Evolutionary conservation across 2,329 filamentous ascomycete genomes (phyloP).

Genomic region (Didymella glomerata): DNA sequence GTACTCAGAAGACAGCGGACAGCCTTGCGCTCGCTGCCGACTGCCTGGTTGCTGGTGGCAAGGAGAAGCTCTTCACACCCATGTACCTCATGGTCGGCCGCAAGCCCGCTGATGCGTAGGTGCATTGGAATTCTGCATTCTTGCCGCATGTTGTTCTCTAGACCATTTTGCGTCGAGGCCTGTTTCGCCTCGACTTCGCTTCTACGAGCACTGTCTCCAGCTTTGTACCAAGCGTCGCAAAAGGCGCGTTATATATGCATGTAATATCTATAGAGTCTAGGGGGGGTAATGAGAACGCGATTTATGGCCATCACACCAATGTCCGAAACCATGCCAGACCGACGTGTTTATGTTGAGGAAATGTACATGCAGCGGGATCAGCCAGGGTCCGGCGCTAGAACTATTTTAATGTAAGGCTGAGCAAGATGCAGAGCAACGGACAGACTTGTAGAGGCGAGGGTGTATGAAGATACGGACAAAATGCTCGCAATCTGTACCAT

Average conservation of each 20-base stretch:
- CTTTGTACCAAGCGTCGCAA: constrained; percentile 28
- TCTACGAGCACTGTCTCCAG: constrained; percentile 25
- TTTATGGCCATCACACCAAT: constrained; percentile 1
- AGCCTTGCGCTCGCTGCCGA: constrained; percentile 83
- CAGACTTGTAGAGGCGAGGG: background rate
- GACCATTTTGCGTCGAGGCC: constrained; percentile 28
- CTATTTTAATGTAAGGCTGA: background rate
- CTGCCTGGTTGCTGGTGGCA: constrained; percentile 84
- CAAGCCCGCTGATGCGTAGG: constrained; percentile 69
- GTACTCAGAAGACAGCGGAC: constrained; percentile 95
- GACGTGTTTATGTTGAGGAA: constrained; percentile 8
- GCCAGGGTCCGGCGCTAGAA: constrained; percentile 16
- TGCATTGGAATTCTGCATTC: constrained; percentile 17
- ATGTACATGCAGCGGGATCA: background rate
- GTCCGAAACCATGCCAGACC: background rate
- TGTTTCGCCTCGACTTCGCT: constrained; percentile 26
- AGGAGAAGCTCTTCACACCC: constrained; percentile 92
- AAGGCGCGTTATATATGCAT: constrained; percentile 36
- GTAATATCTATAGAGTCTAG: constrained; percentile 36
- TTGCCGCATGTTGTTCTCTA: constrained; percentile 30
- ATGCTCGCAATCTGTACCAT: background rate
- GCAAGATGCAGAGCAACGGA: background rate
- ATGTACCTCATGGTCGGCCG: constrained; percentile 98
- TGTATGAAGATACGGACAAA: background rate
- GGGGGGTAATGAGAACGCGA: constrained; percentile 37